phyloP scores from a whole-genome alignment of 768 basidiomycete species.

The Boletus pseudopeckii region DNA sequence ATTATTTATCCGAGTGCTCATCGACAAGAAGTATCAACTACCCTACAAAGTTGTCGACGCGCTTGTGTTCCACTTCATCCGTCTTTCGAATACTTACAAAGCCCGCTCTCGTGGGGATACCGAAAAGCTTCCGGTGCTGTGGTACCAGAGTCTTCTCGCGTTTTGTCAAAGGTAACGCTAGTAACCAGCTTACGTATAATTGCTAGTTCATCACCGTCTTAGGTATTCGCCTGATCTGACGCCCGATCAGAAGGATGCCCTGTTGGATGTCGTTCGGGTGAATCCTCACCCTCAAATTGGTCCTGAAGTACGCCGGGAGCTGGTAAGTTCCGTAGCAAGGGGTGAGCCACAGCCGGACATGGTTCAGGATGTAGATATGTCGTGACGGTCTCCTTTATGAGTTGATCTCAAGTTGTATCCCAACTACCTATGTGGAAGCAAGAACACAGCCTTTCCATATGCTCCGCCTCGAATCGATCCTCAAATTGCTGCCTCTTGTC shows the following conservation, averaged over 20 bases:
- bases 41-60: constrained; percentile 98
- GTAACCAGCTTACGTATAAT: background rate
- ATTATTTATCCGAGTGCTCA: constrained; percentile 91
- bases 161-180: constrained; percentile 79
- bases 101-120: constrained; percentile 64
- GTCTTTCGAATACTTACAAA: constrained; percentile 89
- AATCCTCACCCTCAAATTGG: constrained; percentile 87
- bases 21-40: constrained; percentile 97
- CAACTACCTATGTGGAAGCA: background rate
- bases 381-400: constrained; percentile 24
- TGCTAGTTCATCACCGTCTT: constrained; percentile 2
- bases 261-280: constrained; percentile 88
- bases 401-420: background rate
- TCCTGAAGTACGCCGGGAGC: constrained; percentile 84
- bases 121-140: constrained; percentile 89
- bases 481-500: background rate
- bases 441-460: background rate
- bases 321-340: constrained; percentile 81
- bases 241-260: constrained; percentile 94
- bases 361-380: constrained; percentile 68
- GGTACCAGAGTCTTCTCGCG: constrained; percentile 95
- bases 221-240: constrained; percentile 95
- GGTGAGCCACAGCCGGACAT: constrained; percentile 70
- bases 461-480: background rate
- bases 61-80: constrained; percentile 97